A percentile compares a stretch with the other conserved stretches of the same genome.
These are phyloP conservation scores for Fomitopsis betulina DNA, from an alignment of 1,284 basidiomycete species.

Conservation along the genomic window DNA sequence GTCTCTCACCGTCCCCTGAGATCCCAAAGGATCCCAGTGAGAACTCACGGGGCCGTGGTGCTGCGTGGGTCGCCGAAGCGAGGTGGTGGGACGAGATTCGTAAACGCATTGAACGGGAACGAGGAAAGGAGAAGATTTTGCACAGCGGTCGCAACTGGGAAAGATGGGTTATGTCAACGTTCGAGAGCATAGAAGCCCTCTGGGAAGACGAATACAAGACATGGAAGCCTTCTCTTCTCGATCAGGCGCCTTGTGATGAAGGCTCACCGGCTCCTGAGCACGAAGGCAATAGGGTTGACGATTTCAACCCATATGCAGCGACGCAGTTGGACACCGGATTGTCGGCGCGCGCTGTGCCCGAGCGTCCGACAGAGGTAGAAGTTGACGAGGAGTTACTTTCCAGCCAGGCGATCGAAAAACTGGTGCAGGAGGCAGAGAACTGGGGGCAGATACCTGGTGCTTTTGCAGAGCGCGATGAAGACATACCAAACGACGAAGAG, in stretches of 20 bases:
- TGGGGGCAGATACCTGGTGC: constrained; percentile 25
- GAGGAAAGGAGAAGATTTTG: constrained; percentile 27
- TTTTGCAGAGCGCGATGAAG: constrained; percentile 25
- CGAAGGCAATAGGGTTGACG: not conserved
- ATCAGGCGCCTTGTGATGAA: not conserved
- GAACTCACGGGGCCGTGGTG: constrained; percentile 48
- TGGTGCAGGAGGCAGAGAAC: constrained; percentile 36
- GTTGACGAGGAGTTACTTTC: constrained; percentile 52
- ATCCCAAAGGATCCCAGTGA: constrained; percentile 63
- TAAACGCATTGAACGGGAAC: constrained; percentile 46
- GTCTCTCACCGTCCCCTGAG: constrained; percentile 63
- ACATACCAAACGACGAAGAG: constrained; percentile 25
- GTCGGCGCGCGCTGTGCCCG: constrained; percentile 13
- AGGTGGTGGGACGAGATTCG: constrained; percentile 66
- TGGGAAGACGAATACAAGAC: constrained; percentile 58
- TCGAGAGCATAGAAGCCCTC: constrained; percentile 78
- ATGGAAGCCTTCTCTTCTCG: constrained; percentile 46
- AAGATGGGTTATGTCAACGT: constrained; percentile 80
- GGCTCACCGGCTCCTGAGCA: not conserved
- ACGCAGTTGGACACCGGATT: constrained; percentile 1
- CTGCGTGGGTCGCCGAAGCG: constrained; percentile 67
- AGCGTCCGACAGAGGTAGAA: constrained; percentile 30
- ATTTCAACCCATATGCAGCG: constrained; percentile 27
- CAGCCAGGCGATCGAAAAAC: constrained; percentile 43
- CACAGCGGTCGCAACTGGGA: constrained; percentile 39